Evolutionary conservation across 495 filamentous ascomycete genomes (phyloP).

Genomic region (Viridothelium virens): DNA sequence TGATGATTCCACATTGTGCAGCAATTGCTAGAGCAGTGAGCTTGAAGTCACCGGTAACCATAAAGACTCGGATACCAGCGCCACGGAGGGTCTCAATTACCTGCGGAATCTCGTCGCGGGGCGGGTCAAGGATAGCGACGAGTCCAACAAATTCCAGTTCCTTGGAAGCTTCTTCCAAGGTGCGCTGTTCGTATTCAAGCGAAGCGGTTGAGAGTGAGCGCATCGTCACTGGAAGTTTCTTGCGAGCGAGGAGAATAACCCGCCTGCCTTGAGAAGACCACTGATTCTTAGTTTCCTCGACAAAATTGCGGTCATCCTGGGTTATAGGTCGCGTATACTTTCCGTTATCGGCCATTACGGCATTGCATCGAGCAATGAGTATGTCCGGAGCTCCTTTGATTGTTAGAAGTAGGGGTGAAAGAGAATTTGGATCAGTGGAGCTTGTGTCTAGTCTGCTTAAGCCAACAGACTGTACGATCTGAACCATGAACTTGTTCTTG

Average conservation of each 20-base stretch:
- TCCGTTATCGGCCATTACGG: constrained; percentile 44
- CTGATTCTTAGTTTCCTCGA: constrained; percentile 49
- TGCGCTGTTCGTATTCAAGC: constrained; percentile 45
- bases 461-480: constrained; percentile 8
- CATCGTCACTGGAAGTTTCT: constrained; percentile 34
- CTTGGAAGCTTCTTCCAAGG: constrained; percentile 40
- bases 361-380: constrained; percentile 48
- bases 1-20: constrained; percentile 57
- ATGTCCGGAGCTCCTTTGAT: constrained; percentile 63
- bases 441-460: background rate
- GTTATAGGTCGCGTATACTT: constrained; percentile 38
- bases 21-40: constrained; percentile 65
- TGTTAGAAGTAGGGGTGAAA: constrained; percentile 37
- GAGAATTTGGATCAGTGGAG: constrained; percentile 24
- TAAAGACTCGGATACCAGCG: constrained; percentile 58
- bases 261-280: constrained; percentile 59
- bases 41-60: constrained; percentile 71
- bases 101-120: constrained; percentile 53
- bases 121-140: constrained; percentile 60
- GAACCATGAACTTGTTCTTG: constrained; percentile 71
- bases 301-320: constrained; percentile 28
- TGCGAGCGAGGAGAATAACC: constrained; percentile 58
- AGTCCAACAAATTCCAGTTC: constrained; percentile 55
- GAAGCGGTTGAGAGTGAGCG: constrained; percentile 14
- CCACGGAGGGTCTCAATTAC: constrained; percentile 51